phyloP scores from a whole-genome alignment of 2,329 filamentous ascomycete genomes.

The Fusarium sp. region DNA sequence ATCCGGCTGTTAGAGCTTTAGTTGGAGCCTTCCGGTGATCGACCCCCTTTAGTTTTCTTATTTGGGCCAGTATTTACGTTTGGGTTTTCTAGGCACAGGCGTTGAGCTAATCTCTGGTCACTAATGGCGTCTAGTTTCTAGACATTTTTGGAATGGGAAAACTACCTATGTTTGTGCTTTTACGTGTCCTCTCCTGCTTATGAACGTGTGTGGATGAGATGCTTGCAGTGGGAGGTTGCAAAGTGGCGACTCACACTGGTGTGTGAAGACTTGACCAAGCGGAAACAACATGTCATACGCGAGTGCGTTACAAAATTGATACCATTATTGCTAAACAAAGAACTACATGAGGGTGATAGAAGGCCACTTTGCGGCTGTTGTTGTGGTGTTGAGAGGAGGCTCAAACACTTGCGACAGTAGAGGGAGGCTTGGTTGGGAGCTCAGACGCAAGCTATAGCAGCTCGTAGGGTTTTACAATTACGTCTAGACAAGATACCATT shows the following conservation, averaged over 20 bases:
- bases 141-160: slow-evolving; percentile 19
- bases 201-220: not conserved
- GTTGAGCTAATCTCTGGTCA: slow-evolving; percentile 20
- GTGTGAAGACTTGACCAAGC: not conserved
- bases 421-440: not conserved
- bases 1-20: not conserved
- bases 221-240: not conserved
- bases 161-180: slow-evolving; percentile 8
- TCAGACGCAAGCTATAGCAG: slow-evolving; percentile 3
- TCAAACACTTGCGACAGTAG: not conserved
- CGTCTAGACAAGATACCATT: slow-evolving; percentile 30
- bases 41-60: not conserved
- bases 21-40: not conserved
- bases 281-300: not conserved
- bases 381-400: not conserved
- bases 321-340: not conserved
- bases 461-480: slow-evolving; percentile 29
- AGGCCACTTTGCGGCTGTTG: not conserved
- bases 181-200: not conserved
- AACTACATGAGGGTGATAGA: not conserved
- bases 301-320: not conserved
- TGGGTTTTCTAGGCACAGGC: slow-evolving; percentile 8
- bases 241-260: slow-evolving; percentile 20
- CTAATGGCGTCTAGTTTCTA: slow-evolving; percentile 25
- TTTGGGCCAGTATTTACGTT: slow-evolving; percentile 8